Base-by-base conservation (phyloP, 2,329 filamentous ascomycete species). In the Periconia sp. region DNA sequence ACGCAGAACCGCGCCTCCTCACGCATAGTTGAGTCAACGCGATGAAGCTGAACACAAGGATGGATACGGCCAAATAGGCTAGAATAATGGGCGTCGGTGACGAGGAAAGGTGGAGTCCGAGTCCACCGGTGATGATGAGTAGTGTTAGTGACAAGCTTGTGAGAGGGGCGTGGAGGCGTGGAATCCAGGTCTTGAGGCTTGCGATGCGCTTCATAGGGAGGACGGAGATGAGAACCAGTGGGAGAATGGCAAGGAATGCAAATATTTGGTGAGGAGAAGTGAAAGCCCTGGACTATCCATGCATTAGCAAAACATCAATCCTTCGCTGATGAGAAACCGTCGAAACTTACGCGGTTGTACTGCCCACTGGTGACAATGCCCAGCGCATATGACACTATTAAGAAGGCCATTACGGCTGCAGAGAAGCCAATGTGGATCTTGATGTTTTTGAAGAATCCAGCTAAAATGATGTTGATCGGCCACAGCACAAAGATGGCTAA, bases 231-330 rank as follows among this genome's bases (percentile, higher is more conserved):
- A 70, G 52, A 14, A 70, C 52, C 45, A 71, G 60, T 6, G 69
- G 69, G n/a, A 61, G 45, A n/a, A 73, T 53, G 81, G 92, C 45
- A 40, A 78, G 45, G 42, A 81, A 71, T 20, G 79, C 78, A 49
- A 80, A 53, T 58, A 81, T 72, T 56, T 82, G 79, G 63, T 81
- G 79, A 3, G 74, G 63, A 9, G 78, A 73, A 55, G 60, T 71
- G 70, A 75, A 79, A 51, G 63, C 50, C 53, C 74, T 75, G 41
- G 75, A 77, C 70, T 79, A 59, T 41, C 35, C 20, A 13, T 60
- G 59, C 52, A 60, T 59, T 45, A 55, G 57, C 58, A 20, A 55
- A 50, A 41, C 49, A 45, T 48, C 23, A 27, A 27, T 27, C 35
- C 27, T 13, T 6, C n/a, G 8, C 2, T 18, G 6, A 9, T 23